These are phyloP conservation scores for Cystoisospora suis DNA, from an alignment of 169 alveolate species.

Conservation along the genomic window DNA sequence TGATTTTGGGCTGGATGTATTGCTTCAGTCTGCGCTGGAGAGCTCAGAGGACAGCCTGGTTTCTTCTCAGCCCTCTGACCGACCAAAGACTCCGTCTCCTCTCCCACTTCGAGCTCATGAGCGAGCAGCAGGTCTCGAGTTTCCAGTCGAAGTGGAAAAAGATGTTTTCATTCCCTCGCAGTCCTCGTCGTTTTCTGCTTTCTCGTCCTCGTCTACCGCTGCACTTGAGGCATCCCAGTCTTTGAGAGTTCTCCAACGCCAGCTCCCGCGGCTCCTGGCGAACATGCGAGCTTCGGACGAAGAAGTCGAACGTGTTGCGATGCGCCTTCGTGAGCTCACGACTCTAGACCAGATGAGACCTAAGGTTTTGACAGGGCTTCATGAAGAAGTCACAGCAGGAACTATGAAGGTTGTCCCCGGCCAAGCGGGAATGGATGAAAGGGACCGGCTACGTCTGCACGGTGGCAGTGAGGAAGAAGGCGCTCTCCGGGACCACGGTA, in stretches of 20 bases:
- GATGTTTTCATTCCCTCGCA: neutral
- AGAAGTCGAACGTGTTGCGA: neutral
- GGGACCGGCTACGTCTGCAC: too few relatives aligned
- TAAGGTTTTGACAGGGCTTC: too few relatives aligned
- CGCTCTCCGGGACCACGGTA: too few relatives aligned
- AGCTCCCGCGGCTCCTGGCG: constrained; percentile 23
- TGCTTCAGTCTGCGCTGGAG: neutral
- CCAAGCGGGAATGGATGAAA: too few relatives aligned
- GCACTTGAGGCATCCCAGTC: neutral
- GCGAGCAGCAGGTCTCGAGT: neutral
- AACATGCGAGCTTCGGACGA: constrained; percentile 5
- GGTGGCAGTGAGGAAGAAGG: too few relatives aligned
- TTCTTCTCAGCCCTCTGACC: too few relatives aligned
- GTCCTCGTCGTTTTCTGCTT: neutral
- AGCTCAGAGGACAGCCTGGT: neutral
- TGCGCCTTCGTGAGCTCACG: neutral
- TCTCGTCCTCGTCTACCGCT: neutral
- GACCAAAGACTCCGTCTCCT: neutral
- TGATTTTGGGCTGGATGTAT: neutral
- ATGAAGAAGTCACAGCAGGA: too few relatives aligned
- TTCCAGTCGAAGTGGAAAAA: neutral
- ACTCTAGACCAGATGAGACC: too few relatives aligned
- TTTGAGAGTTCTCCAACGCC: neutral
- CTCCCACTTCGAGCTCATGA: neutral
- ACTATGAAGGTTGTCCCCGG: too few relatives aligned